phyloP scores from a whole-genome alignment of 352 stramenopile genomes.

The Phytophthora pinifolia region DNA sequence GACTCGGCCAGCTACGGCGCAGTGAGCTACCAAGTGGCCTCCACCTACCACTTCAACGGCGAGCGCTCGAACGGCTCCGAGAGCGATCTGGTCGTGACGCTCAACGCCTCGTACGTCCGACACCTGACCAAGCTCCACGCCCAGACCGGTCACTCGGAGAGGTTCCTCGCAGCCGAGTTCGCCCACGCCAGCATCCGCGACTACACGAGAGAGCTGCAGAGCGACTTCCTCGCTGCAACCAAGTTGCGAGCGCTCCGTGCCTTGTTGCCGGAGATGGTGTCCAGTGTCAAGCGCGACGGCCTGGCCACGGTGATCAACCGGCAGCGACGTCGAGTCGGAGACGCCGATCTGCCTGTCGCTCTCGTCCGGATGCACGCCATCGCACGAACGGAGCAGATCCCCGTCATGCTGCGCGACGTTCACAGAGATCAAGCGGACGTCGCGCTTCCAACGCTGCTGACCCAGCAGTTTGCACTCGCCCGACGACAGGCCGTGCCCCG shows the following conservation, averaged over 20 bases:
- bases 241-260: constrained; percentile 55
- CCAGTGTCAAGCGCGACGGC: constrained; percentile 34
- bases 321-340: constrained; percentile 45
- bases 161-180: constrained; percentile 59
- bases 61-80: constrained; percentile 68
- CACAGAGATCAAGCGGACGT: constrained; percentile 63
- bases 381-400: constrained; percentile 55
- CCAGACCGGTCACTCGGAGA: constrained; percentile 47
- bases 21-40: constrained; percentile 55
- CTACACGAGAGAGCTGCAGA: constrained; percentile 43
- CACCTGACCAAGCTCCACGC: constrained; percentile 45
- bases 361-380: constrained; percentile 54
- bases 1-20: constrained; percentile 26
- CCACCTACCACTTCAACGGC: constrained; percentile 44
- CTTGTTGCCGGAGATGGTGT: constrained; percentile 42
- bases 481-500: constrained; percentile 50
- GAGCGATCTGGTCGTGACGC: constrained; percentile 46
- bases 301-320: constrained; percentile 40
- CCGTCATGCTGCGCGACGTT: constrained; percentile 57
- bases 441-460: constrained; percentile 34
- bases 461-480: constrained; percentile 24
- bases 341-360: constrained; percentile 43
- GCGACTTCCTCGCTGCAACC: constrained; percentile 55
- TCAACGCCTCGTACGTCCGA: constrained; percentile 65
- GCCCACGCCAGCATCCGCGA: constrained; percentile 48